These are phyloP conservation scores for California macrophylla DNA, from an alignment of 441 rosid genomes.

Conservation along the genomic window DNA sequence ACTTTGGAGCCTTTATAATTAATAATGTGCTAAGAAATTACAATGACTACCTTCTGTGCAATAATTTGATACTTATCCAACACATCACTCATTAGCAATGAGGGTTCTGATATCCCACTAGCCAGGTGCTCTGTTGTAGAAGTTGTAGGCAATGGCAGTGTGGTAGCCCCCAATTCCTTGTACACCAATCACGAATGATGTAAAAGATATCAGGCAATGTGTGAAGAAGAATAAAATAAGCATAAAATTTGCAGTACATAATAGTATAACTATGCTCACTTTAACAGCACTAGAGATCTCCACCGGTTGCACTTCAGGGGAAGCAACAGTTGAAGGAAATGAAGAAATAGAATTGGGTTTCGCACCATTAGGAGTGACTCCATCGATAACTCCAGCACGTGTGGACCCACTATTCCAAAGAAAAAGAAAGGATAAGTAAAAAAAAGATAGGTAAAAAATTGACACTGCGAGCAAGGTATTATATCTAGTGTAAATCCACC, in stretches of 20 bases:
- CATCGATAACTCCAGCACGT: constrained; percentile 47
- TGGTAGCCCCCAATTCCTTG: constrained; percentile 51
- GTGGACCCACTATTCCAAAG: constrained; percentile 37
- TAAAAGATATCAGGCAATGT: not conserved
- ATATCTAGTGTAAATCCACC: not conserved
- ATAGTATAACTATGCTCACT: constrained; percentile 29
- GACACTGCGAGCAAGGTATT: constrained; percentile 20
- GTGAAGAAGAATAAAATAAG: constrained; percentile 12
- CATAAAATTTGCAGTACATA: constrained; percentile 4
- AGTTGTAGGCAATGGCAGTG: constrained; percentile 44
- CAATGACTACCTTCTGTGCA: constrained; percentile 57
- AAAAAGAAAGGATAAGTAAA: constrained; percentile 7
- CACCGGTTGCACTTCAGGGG: constrained; percentile 44
- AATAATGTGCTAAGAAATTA: not conserved
- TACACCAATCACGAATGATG: constrained; percentile 15
- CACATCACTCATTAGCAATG: constrained; percentile 78
- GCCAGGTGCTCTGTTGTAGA: constrained; percentile 57
- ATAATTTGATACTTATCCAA: constrained; percentile 81
- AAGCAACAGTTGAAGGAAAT: constrained; percentile 39
- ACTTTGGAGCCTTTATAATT: not conserved
- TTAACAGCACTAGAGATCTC: constrained; percentile 46
- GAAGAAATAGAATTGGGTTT: constrained; percentile 33
- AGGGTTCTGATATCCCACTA: constrained; percentile 52
- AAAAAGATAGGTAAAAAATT: constrained; percentile 12
- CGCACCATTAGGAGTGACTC: constrained; percentile 38